Evolutionary conservation across 2,329 filamentous ascomycete species (phyloP), one percentile per base, ranked within the genome.

Genomic region (Fusarium paranaense): DNA sequence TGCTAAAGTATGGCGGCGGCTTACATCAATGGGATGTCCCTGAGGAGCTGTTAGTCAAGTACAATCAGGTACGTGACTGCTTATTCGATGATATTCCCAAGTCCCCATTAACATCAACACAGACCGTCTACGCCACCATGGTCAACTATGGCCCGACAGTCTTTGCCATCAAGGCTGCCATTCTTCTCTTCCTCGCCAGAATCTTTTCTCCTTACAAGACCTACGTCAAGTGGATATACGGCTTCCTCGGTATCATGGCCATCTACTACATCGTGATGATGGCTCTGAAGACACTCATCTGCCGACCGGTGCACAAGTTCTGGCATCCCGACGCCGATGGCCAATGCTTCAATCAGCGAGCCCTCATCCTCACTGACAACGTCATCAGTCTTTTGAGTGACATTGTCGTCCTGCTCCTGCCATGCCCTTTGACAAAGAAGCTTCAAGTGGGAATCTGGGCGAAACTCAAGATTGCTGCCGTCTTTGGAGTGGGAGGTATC

Each of bases 141-240:
- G 70, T 73, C 2, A 73, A 71, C 20, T 73, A 73, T 2, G 70
- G 70, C 0, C 70, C 70, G 20, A 73, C 70, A 5, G 70, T 73
- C 9, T 67, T 73, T 1, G 70, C 70, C 13, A 73, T 73, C 22
- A 73, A 73, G 20, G 66, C 70, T 0, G 70, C 70, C 2, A 73
- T 73, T n/a, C 66, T 73, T 0, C 62, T 73, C 5, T 73, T 73
- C 40, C 58, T 73, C 1, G 66, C 70, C 5, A 61, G 32, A 1
- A 63, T 73, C 4, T 73, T 73, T 13, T 35, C 70, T 0, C 70
- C 70, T 0, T 73, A 73, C 13, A 73, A 73, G 9, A 63, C 62
- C 4, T 73, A 73, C n/a, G 70, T 71, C 1, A 73, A 67, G 32
- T 73, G 70, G 70, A 73, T 73, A 1, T 73, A 73, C 5, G 62